Conservation (phyloP, 805 yeast species). For the Schizosaccharomyces osmophilus region DNA sequence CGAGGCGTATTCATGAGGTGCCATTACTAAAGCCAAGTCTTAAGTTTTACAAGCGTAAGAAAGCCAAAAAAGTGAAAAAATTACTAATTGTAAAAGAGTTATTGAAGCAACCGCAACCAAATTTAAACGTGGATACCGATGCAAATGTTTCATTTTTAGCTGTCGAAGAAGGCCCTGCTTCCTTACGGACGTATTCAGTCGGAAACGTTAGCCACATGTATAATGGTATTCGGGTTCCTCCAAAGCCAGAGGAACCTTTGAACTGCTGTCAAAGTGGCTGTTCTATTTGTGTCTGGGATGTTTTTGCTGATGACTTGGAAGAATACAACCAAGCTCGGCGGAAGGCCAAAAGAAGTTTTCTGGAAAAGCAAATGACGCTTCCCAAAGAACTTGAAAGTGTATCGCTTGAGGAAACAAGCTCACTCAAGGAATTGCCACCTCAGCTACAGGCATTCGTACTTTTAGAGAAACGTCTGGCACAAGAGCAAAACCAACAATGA, state of each 20-base stretch:
- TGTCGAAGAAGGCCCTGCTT: neutral
- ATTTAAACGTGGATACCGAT: neutral
- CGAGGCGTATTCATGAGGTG: neutral
- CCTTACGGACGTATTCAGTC: neutral
- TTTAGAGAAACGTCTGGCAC: neutral
- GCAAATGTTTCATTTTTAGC: neutral
- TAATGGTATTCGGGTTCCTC: slow-evolving; percentile 47
- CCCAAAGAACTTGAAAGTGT: neutral
- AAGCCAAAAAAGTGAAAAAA: neutral
- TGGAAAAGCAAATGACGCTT: neutral
- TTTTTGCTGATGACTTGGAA: slow-evolving; percentile 59
- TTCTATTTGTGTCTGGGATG: slow-evolving; percentile 84
- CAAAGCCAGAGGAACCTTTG: slow-evolving; percentile 67
- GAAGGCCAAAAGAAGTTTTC: neutral
- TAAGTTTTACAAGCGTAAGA: neutral
- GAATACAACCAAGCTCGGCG: slow-evolving; percentile 44
- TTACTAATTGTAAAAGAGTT: neutral
- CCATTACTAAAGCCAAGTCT: neutral
- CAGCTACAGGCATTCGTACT: neutral
- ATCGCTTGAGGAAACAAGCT: neutral
- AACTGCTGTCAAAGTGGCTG: slow-evolving; percentile 95
- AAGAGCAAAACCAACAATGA: neutral
- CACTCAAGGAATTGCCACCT: neutral
- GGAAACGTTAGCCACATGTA: neutral
- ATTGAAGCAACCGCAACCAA: neutral